These are phyloP conservation scores for Ogataea nakhonphanomensis DNA, from an alignment of 805 yeast genomes.

Conservation along the genomic window DNA sequence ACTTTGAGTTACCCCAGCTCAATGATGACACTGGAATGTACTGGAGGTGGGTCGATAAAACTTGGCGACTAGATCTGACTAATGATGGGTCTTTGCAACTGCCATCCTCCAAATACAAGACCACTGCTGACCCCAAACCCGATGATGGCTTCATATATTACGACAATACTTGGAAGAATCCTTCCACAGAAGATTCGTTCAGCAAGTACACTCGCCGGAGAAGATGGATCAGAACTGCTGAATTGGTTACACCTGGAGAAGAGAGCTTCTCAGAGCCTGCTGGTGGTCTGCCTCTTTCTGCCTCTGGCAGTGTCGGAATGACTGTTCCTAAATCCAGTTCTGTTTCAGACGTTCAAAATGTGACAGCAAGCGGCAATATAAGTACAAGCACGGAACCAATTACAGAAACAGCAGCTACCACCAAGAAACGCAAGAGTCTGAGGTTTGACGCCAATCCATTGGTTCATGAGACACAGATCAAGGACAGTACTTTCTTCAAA, in stretches of 20 bases:
- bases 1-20: conserved; percentile 77
- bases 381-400: conserved; percentile 15
- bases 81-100: conserved; percentile 82
- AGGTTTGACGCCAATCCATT: conserved; percentile 26
- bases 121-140: conserved; percentile 65
- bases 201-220: conserved; percentile 91
- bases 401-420: background rate
- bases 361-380: conserved; percentile 25
- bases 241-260: conserved; percentile 48
- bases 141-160: conserved; percentile 87
- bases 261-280: background rate
- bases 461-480: conserved; percentile 9
- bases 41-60: conserved; percentile 94
- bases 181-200: conserved; percentile 82
- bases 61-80: conserved; percentile 88
- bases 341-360: conserved; percentile 20
- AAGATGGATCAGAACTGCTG: conserved; percentile 95
- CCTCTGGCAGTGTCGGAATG: conserved; percentile 10
- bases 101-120: conserved; percentile 54
- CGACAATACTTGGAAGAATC: conserved; percentile 93
- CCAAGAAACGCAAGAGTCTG: conserved; percentile 27
- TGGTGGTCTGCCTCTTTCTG: conserved; percentile 9
- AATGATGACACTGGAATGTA: conserved; percentile 62
- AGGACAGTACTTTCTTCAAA: background rate
- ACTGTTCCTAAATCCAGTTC: conserved; percentile 13